Percentiles rank a stretch among this genome's conserved stretches.
Conservation (phyloP, 208 protist species). For the Histomonas meleagridis region DNA sequence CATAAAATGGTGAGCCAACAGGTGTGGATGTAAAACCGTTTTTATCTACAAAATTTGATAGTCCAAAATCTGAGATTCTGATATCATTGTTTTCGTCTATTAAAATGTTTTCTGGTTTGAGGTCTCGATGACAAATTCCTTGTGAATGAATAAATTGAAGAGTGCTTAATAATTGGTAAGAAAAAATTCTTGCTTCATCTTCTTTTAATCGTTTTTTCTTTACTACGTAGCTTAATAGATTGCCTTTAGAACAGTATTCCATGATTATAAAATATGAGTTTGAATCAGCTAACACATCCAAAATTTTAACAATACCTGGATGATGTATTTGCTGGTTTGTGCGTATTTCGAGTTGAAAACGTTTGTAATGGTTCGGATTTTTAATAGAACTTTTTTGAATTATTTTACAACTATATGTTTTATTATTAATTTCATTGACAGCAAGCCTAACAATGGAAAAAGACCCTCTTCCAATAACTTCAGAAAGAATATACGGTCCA, state of each 20-base stretch:
- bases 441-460: background rate
- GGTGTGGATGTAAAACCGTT: background rate
- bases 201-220: background rate
- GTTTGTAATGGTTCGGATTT: background rate
- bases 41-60: background rate
- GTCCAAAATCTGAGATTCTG: background rate
- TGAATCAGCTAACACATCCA: background rate
- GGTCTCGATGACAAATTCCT: background rate
- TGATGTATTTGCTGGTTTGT: background rate
- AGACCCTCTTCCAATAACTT: background rate
- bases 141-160: background rate
- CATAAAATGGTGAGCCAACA: constrained; percentile 2
- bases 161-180: background rate
- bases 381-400: background rate
- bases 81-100: background rate
- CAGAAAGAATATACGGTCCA: background rate
- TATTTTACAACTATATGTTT: background rate
- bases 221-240: background rate
- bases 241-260: background rate
- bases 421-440: background rate
- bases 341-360: background rate
- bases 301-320: background rate
- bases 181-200: background rate
- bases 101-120: background rate
- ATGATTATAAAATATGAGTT: background rate